phyloP scores from a whole-genome alignment of 208 protist species.

The Vickermania spadyakhi region DNA sequence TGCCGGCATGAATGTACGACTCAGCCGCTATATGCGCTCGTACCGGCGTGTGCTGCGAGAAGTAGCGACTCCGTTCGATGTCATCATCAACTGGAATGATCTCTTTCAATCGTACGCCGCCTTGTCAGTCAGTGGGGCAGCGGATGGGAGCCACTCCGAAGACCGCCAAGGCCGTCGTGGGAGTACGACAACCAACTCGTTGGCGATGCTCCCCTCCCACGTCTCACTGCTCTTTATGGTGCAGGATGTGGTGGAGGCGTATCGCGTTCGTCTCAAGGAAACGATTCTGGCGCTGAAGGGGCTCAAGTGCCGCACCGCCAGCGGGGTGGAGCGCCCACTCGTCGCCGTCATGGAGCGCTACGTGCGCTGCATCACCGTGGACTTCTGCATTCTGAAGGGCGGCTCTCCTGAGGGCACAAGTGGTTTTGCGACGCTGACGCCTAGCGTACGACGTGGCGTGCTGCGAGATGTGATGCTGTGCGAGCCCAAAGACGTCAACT shows the following conservation, averaged over 20 bases:
- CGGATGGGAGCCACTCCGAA: neutral
- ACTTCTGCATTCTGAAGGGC: neutral
- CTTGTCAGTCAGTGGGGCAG: neutral
- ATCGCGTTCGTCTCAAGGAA: neutral
- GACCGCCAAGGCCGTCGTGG: neutral
- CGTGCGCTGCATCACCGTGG: neutral
- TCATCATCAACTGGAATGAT: conserved; percentile 56
- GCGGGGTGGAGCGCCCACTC: neutral
- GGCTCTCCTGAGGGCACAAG: neutral
- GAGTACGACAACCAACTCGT: neutral
- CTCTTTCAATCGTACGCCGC: conserved; percentile 21
- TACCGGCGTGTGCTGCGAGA: conserved; percentile 10
- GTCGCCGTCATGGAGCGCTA: neutral
- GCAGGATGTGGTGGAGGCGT: neutral
- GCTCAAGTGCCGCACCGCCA: neutral
- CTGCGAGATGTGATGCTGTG: neutral
- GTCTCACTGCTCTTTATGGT: neutral
- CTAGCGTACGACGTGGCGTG: neutral
- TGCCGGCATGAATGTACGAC: conserved; percentile 38
- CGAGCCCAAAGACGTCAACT: neutral
- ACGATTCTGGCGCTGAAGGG: neutral
- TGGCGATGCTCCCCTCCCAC: neutral
- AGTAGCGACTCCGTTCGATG: conserved; percentile 15
- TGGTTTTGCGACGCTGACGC: neutral
- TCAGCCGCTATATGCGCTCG: conserved; percentile 30